Conservation (phyloP, 257 asterid genomes). For the Handroanthus guayacan region DNA sequence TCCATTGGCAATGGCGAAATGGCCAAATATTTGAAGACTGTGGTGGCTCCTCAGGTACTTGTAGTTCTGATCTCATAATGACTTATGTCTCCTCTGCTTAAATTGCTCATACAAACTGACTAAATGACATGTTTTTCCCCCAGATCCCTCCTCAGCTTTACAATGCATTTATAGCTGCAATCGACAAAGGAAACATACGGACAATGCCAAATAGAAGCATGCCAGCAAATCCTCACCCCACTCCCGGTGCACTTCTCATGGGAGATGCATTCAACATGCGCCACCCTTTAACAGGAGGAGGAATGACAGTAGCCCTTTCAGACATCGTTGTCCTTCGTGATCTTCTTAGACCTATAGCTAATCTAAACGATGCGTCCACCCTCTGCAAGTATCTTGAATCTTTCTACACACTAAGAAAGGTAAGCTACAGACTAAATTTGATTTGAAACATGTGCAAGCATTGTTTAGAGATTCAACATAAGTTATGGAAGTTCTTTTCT, state of each 20-base stretch:
- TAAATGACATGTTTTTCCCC: background rate
- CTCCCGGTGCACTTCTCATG: conserved; percentile 52
- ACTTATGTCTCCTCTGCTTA: background rate
- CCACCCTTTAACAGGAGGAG: conserved; percentile 58
- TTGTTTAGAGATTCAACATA: no score
- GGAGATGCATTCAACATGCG: conserved; percentile 60
- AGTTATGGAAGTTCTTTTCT: background rate
- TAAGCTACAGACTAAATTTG: background rate
- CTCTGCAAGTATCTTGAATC: conserved; percentile 50
- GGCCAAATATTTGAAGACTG: conserved; percentile 47
- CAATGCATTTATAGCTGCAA: conserved; percentile 41
- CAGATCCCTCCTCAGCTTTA: conserved; percentile 47
- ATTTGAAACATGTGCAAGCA: no score
- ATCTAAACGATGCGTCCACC: conserved; percentile 38
- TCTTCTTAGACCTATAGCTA: conserved; percentile 47
- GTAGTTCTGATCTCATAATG: background rate
- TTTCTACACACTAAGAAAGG: conserved; percentile 56
- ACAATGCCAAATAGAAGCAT: conserved; percentile 57
- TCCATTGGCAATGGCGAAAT: conserved; percentile 55
- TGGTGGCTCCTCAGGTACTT: conserved; percentile 56
- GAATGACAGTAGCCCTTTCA: conserved; percentile 56
- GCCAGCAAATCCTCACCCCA: conserved; percentile 53
- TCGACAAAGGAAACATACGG: conserved; percentile 49
- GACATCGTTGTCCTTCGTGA: conserved; percentile 49
- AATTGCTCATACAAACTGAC: conserved; percentile 9